phyloP scores from a whole-genome alignment of 1,139 yeast species.

The Nakaseomyces bracarensis region DNA sequence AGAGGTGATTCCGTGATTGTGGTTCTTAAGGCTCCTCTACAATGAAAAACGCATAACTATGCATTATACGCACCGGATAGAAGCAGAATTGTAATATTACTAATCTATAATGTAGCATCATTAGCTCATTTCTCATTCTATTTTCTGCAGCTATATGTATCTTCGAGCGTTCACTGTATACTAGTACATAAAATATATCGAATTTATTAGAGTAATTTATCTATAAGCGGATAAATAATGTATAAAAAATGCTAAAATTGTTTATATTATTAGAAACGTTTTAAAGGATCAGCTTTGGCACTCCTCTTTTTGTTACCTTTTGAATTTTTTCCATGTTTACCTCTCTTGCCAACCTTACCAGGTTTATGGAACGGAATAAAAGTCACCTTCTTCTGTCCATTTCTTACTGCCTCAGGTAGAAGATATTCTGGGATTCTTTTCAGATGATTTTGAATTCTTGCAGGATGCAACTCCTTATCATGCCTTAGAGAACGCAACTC shows the following conservation, averaged over 20 bases:
- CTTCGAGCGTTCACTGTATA: too few relatives aligned
- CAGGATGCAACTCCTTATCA: slow-evolving; percentile 78
- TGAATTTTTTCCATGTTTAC: slow-evolving; percentile 32
- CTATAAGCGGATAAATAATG: neutral
- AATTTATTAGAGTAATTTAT: too few relatives aligned
- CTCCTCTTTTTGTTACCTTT: slow-evolving; percentile 11
- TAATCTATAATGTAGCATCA: too few relatives aligned
- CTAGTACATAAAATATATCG: neutral
- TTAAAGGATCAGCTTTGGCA: slow-evolving; percentile 60
- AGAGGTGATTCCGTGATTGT: slow-evolving; percentile 95
- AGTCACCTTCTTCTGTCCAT: slow-evolving; percentile 51
- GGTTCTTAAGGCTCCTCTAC: slow-evolving; percentile 48
- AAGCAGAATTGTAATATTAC: neutral
- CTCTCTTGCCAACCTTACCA: slow-evolving; percentile 40
- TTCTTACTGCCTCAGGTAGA: slow-evolving; percentile 71
- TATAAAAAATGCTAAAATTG: slow-evolving; percentile 2
- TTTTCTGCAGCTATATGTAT: too few relatives aligned
- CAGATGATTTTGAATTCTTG: slow-evolving; percentile 75
- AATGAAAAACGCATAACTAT: too few relatives aligned
- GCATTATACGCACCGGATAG: too few relatives aligned
- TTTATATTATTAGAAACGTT: slow-evolving; percentile 39
- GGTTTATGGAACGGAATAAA: slow-evolving; percentile 70
- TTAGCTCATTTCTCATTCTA: too few relatives aligned
- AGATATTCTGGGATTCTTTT: slow-evolving; percentile 90
- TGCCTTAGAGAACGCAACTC: slow-evolving; percentile 84